phyloP scores from a whole-genome alignment of 1,284 basidiomycete species.

The Ceratobasidium sp. region DNA sequence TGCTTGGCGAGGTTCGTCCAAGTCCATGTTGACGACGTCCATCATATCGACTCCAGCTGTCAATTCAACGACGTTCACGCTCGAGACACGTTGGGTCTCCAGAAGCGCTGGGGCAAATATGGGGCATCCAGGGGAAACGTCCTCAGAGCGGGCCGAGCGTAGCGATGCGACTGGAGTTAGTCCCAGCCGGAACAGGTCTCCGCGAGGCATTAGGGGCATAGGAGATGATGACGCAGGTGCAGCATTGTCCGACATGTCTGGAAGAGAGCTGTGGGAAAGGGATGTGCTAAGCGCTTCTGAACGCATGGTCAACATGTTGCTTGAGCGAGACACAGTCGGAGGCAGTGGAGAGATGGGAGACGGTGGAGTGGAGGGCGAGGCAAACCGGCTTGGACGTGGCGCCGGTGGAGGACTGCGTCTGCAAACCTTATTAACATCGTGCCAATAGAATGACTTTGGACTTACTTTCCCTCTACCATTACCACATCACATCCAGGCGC shows the following conservation, averaged over 20 bases:
- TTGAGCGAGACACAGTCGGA: background rate
- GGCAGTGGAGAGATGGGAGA: slow-evolving; percentile 22
- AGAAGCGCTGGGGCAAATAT: slow-evolving; percentile 22
- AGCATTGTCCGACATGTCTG: background rate
- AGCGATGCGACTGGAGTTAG: slow-evolving; percentile 24
- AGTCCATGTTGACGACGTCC: slow-evolving; percentile 7
- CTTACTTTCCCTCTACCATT: background rate
- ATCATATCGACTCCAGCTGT: slow-evolving; percentile 19
- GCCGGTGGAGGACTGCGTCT: slow-evolving; percentile 33
- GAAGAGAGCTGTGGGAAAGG: background rate
- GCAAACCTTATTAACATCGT: background rate
- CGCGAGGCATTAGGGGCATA: slow-evolving; percentile 7
- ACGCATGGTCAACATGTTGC: slow-evolving; percentile 11
- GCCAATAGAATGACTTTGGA: background rate
- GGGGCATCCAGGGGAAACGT: background rate
- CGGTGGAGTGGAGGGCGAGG: slow-evolving; percentile 20
- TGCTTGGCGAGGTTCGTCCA: background rate
- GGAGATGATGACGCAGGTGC: slow-evolving; percentile 2
- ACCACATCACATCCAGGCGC: background rate
- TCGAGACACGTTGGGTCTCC: slow-evolving; percentile 4
- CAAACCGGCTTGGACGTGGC: slow-evolving; percentile 38
- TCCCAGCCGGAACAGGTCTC: slow-evolving; percentile 14
- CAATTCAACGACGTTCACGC: slow-evolving; percentile 1
- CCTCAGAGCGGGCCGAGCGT: background rate
- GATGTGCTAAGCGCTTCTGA: background rate